phyloP scores from a whole-genome alignment of 2,329 filamentous ascomycete genomes.

The Onygena corvina region DNA sequence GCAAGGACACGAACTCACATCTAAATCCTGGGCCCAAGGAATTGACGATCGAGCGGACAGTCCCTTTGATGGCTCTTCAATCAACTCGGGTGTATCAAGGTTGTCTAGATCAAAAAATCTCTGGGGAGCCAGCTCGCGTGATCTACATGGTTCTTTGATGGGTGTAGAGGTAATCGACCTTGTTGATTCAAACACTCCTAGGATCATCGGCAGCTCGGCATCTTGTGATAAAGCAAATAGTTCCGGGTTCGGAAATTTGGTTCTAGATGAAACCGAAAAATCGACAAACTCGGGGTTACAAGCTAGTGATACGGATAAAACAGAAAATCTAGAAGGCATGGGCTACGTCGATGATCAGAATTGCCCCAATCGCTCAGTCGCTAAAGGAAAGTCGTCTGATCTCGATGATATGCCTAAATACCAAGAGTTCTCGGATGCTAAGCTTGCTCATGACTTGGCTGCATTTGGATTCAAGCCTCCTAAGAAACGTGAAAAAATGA shows the following conservation, averaged over 20 bases:
- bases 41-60: conserved; percentile 14
- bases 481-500: conserved; percentile 56
- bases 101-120: conserved; percentile 36
- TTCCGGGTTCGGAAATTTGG: too few relatives aligned
- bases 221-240: too few relatives aligned
- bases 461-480: conserved; percentile 62
- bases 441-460: conserved; percentile 50
- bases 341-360: too few relatives aligned
- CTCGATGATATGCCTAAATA: conserved; percentile 42
- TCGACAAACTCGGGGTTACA: too few relatives aligned
- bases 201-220: too few relatives aligned
- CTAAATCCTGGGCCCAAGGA: conserved; percentile 48
- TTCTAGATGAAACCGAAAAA: too few relatives aligned
- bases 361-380: too few relatives aligned
- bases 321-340: too few relatives aligned
- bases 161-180: conserved; percentile 52
- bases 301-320: too few relatives aligned
- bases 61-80: conserved; percentile 39
- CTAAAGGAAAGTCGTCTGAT: not conserved
- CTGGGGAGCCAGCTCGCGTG: conserved; percentile 60
- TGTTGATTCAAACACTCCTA: conserved; percentile 30
- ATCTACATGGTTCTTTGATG: conserved; percentile 52
- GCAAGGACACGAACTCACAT: conserved; percentile 38
- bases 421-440: conserved; percentile 48
- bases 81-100: conserved; percentile 15